Evolutionary conservation across 805 yeast species (phyloP), one percentile per base, ranked within the genome.

Genomic region (Hanseniaspora taiwanica): DNA sequence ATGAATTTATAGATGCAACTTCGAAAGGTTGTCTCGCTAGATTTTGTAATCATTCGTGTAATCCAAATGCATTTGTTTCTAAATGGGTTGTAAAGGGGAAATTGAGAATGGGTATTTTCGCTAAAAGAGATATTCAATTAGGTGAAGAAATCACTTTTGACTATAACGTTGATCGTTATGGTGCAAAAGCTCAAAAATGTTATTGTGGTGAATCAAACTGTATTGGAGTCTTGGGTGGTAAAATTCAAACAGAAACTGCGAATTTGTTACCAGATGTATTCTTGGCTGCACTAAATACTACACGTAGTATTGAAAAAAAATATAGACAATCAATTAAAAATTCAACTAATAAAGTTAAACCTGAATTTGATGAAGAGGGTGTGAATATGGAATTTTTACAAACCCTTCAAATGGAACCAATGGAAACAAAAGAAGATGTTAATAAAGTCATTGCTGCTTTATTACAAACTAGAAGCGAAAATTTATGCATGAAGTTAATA

Each of bases 21-120:
- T 70, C 70, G 37, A 81, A 74, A 62, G 98, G 97, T 6, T 75
- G 85, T 16, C 60, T 89, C 42, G 96, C 94, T 2, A 69, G 98
- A 42, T 91, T 87, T 62, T 81, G 91, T 55, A 89, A 89, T 60
- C 98, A 89, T 61, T 84, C 95, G 17, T 89, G 98, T 59, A 78
- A 74, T 52, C 98, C 98, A 10, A 91, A 91, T 58, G 89, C 94
- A 18, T 84, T 74, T 51, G 95, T 89, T 34, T 96, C 89, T 59
- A 89, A 89, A 64, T 89, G 98, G 98, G 91, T 87, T 14, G 97
- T 89, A 12, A 86, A 86, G 21, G 83, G 81, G 44, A 81, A 84
- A 55, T 67, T 85, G 42, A 71, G 85, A 48, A 91, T 91, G 97
- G 98, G 97, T 21, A 81, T 89, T 19, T 91, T 89, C 56, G 83